Conservation (phyloP, 768 basidiomycete species). For the Calvatia gigantea region DNA sequence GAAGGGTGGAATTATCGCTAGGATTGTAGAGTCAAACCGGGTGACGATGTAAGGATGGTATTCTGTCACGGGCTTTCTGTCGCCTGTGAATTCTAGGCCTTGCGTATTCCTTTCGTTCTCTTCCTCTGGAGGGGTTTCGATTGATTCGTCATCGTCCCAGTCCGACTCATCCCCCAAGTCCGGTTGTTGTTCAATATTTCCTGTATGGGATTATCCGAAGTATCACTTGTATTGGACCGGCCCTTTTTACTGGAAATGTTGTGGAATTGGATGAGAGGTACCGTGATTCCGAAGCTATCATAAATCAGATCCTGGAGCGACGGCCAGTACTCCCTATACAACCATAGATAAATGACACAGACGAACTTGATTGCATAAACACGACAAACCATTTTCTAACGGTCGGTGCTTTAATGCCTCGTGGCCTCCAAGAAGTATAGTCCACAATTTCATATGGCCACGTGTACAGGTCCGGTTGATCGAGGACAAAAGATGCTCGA, state of each 20-base stretch:
- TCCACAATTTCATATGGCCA: slow-evolving; percentile 23
- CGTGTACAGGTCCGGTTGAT: slow-evolving; percentile 27
- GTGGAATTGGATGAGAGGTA: slow-evolving; percentile 32
- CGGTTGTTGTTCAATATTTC: background rate
- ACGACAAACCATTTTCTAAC: slow-evolving; percentile 24
- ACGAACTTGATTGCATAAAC: slow-evolving; percentile 23
- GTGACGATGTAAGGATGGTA: slow-evolving; percentile 33
- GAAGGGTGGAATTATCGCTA: background rate
- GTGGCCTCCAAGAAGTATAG: slow-evolving; percentile 29
- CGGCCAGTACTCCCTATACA: background rate
- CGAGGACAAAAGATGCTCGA: slow-evolving; percentile 31
- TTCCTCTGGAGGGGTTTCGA: no score
- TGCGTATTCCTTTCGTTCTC: no score
- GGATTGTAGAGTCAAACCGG: slow-evolving; percentile 18
- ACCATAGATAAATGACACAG: background rate
- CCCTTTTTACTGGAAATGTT: slow-evolving; percentile 15
- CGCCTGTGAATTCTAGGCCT: slow-evolving; percentile 14
- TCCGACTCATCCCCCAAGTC: slow-evolving; percentile 13
- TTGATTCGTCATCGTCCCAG: background rate
- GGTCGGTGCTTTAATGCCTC: slow-evolving; percentile 11
- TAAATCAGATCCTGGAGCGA: slow-evolving; percentile 23
- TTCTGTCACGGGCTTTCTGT: slow-evolving; percentile 15
- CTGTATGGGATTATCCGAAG: no score
- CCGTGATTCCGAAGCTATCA: slow-evolving; percentile 30
- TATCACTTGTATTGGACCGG: slow-evolving; percentile 13